Evolutionary conservation across 345 rosid species (phyloP).

Genomic region (Cardamine occulta): DNA sequence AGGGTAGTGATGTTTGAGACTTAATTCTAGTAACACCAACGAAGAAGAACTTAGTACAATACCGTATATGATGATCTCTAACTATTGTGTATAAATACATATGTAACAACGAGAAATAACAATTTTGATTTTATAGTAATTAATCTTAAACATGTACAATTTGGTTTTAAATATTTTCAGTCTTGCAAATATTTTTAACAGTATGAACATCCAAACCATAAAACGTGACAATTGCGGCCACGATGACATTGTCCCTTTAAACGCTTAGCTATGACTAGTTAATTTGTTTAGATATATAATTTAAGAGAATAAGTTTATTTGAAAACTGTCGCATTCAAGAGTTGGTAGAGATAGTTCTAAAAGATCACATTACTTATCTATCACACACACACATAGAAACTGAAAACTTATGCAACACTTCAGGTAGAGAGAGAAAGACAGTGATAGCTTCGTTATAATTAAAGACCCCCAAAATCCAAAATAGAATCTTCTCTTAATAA

Average conservation of each 20-base stretch:
- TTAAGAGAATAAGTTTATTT: slow-evolving; percentile 6
- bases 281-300: slow-evolving; percentile 7
- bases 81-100: not conserved
- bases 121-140: too few relatives aligned
- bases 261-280: not conserved
- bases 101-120: not conserved
- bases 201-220: slow-evolving; percentile 12
- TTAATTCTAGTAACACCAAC: slow-evolving; percentile 25
- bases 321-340: slow-evolving; percentile 40
- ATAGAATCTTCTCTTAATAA: slow-evolving; percentile 38
- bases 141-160: not conserved
- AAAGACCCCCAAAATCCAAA: slow-evolving; percentile 38
- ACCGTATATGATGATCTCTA: not conserved
- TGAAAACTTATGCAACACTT: slow-evolving; percentile 50
- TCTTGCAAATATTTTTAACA: not conserved
- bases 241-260: not conserved
- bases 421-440: slow-evolving; percentile 44
- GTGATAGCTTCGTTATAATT: slow-evolving; percentile 48
- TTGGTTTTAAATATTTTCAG: not conserved
- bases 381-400: slow-evolving; percentile 37
- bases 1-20: slow-evolving; percentile 29
- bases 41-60: not conserved
- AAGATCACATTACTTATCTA: slow-evolving; percentile 43
- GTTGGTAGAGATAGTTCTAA: slow-evolving; percentile 46
- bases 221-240: slow-evolving; percentile 18